Base-by-base conservation (phyloP, 345 rosid genomes). In the Pistacia vera region DNA sequence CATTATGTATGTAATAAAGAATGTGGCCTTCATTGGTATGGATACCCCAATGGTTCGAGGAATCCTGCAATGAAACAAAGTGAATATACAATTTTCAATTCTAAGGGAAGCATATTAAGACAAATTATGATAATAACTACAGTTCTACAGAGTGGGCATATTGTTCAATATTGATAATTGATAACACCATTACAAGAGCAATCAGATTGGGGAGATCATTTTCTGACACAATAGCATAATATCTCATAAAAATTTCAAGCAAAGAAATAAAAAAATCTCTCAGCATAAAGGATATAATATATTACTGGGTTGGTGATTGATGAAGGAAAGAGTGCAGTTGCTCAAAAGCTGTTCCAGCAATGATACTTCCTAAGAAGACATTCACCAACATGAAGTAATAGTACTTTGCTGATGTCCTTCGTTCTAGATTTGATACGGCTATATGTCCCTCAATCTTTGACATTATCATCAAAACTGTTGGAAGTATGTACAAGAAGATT, bases 11-110 rank as follows among this genome's bases (percentile, higher is more conserved):
- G 99, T 95, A 71, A 95, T 90, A 72, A 93, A 95, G 83, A 93
- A 95, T n/a, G 99, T 95, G 55, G 97, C 98, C 78, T 95, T 95
- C 98, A 93, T 96, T 55, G 99, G 99, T 81, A 96, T 93, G 5
- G 99, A 93, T 68, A 96, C 94, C 35, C 99, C 98, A 67, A 93
- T 92, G 58, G 97, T 96, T 83, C 98, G 83, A 44, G 98, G 99
- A 83, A 96, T 92, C 88, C 99, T 96, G 88, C 72, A 80, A 72
- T 33, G 61, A 3, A 4, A 73, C 17, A 35, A 54, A 12, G 13
- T 46, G 11, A 33, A 35, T 5, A 35, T 20, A 58, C 63, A 30
- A 4, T 67, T 11, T 41, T 33, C 62, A 44, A 67, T 48, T 41
- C 2, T 12, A 9, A 22, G 12, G 22, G 52, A 33, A 79, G 56